Evolutionary conservation across 1,284 basidiomycete species (phyloP).

Genomic region (Malassezia obtusa): DNA sequence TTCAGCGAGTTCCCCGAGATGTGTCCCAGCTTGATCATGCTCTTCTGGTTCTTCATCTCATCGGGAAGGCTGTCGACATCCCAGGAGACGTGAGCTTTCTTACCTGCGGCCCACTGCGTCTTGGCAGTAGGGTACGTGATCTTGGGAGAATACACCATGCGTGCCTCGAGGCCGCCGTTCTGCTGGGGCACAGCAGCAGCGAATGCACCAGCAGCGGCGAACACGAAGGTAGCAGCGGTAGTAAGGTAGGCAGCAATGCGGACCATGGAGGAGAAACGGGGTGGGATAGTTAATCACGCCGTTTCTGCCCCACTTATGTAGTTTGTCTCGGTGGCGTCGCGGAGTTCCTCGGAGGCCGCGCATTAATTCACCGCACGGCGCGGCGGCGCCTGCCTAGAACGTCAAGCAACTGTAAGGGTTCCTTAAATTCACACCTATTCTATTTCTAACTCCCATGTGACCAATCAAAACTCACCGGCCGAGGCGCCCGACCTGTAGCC

Average conservation of each 20-base stretch:
- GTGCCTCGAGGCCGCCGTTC: constrained; percentile 2
- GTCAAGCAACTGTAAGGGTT: background rate
- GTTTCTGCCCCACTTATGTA: background rate
- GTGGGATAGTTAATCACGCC: too few relatives aligned
- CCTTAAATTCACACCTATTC: too few relatives aligned
- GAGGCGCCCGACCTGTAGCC: too few relatives aligned
- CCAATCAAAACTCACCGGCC: too few relatives aligned
- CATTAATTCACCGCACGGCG: background rate
- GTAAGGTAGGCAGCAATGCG: constrained; percentile 2
- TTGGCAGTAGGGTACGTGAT: constrained; percentile 18
- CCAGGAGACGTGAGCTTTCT: constrained; percentile 19
- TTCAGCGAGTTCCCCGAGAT: constrained; percentile 5
- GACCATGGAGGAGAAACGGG: constrained; percentile 5
- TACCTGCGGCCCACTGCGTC: constrained; percentile 19
- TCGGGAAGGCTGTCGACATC: constrained; percentile 12
- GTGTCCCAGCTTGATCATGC: constrained; percentile 22
- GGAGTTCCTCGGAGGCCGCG: too few relatives aligned
- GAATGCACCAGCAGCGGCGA: background rate
- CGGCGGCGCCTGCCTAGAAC: background rate
- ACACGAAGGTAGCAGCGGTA: background rate
- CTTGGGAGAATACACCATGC: constrained; percentile 23
- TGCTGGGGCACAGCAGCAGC: background rate
- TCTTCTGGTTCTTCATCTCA: constrained; percentile 1
- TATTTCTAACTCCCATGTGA: too few relatives aligned
- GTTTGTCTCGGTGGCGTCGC: background rate